Base-by-base conservation (phyloP, 306 rosid species). In the Morella rubra region DNA sequence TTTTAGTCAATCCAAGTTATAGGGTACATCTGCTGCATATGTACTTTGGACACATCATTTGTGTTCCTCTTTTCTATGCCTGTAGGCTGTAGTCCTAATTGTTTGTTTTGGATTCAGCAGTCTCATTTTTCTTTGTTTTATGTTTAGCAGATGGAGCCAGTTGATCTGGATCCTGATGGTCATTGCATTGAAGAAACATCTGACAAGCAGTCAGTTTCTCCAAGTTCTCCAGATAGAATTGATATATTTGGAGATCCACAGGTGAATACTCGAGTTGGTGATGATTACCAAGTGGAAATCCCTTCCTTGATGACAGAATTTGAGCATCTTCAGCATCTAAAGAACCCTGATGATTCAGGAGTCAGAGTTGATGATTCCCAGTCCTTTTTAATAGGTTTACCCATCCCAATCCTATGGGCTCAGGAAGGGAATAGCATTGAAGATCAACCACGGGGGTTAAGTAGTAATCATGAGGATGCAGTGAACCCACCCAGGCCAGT, bases 271-370 rank as follows among this genome's bases (percentile, higher is more conserved):
- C 84, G 90, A 72, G 64, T 92, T 68, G 96, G 97, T 58, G 80
- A 72, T 44, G 87, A 90, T 73, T 84, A 83, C 79, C 97, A 92
- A 79, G 96, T 77, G 53, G 86, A 79, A 72, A 82, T 90, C 85
- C 92, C 91, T 83, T 41, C 87, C 52, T 14, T 87, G 78, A 49
- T 78, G 24, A 64, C 84, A 41, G 86, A 88, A 78, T 76, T 85
- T 65, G 84, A 87, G 70, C 59, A 3, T 47, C 76, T 73, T 70
- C 77, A 82, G 67, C 83, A 79, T 85, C 74, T 55, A 69, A 69
- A 47, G 59, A 80, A 84, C 80, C 88, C 84, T 42, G 65, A 79
- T 74, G 81, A 75, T 80, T 77, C 87, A 40, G 71, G 84, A 82
- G 76, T 69, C 71, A 62, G 20, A 70, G 55, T 69, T 19, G 65